A percentile compares a stretch with the other conserved stretches of the same genome.
Evolutionary conservation across 768 basidiomycete genomes (phyloP).

Genomic region (Macrolepiota fuliginosa): DNA sequence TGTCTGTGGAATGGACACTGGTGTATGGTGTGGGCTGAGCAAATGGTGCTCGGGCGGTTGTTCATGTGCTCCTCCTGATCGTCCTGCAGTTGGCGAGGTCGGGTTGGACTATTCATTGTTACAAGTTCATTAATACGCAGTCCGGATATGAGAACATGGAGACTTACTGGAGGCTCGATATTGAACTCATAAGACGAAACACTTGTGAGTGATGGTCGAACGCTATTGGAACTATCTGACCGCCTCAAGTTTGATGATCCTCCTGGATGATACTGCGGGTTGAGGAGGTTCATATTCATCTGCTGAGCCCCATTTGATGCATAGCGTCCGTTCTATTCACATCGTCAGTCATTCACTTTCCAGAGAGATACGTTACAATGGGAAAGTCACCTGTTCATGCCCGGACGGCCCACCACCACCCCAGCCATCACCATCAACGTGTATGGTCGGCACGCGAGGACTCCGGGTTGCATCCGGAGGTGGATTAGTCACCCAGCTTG

Average conservation of each 20-base stretch:
- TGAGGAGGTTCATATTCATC: not conserved
- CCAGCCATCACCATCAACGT: not conserved
- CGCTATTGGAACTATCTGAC: not conserved
- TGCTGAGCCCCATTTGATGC: not conserved
- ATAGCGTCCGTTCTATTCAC: not conserved
- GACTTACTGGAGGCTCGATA: constrained; percentile 7
- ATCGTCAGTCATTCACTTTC: not conserved
- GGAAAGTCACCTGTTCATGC: not conserved
- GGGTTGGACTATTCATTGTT: not conserved
- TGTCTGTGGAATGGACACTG: not conserved
- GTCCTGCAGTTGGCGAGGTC: not conserved
- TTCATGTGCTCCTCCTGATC: not conserved
- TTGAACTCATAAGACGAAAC: constrained; percentile 1
- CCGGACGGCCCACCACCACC: not conserved
- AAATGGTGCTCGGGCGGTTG: not conserved
- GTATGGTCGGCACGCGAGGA: not conserved
- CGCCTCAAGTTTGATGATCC: not conserved
- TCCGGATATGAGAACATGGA: not conserved
- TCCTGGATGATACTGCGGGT: not conserved
- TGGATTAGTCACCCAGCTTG: not conserved
- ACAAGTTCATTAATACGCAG: not conserved
- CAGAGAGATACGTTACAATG: not conserved
- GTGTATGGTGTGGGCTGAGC: not conserved
- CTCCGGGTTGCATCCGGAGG: not conserved
- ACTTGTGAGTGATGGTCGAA: not conserved